phyloP scores from a whole-genome alignment of 495 filamentous ascomycete species.

The Aspergillus haitiensis region DNA sequence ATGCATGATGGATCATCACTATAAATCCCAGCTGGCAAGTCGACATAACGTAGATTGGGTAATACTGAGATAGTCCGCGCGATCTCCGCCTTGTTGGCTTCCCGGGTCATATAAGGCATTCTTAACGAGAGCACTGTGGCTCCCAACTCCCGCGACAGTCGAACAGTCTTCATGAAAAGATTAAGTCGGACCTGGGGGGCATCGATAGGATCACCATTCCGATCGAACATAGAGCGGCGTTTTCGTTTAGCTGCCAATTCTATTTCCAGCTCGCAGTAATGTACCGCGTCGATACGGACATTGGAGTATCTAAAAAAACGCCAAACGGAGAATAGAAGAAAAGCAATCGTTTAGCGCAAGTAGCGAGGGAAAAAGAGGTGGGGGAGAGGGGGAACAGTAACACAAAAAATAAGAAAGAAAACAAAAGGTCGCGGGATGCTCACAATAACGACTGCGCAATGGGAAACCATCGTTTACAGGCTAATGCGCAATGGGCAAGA shows the following conservation, averaged over 20 bases:
- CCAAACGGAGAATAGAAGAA: not conserved
- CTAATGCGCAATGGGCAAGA: slow-evolving; percentile 73
- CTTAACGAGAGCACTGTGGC: slow-evolving; percentile 73
- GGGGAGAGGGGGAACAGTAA: too few species aligned
- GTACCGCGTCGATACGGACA: slow-evolving; percentile 89
- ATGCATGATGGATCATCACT: slow-evolving; percentile 72
- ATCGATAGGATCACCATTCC: slow-evolving; percentile 76
- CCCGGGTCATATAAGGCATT: slow-evolving; percentile 94
- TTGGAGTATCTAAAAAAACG: slow-evolving; percentile 67
- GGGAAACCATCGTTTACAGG: slow-evolving; percentile 71
- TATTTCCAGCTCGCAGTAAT: slow-evolving; percentile 88
- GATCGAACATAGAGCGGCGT: slow-evolving; percentile 69
- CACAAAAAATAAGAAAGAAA: not conserved
- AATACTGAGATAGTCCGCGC: slow-evolving; percentile 82
- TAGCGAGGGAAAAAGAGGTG: too few species aligned
- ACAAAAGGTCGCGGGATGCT: slow-evolving; percentile 6
- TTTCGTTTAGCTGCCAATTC: slow-evolving; percentile 74
- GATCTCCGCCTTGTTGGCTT: slow-evolving; percentile 78
- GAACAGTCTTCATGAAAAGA: slow-evolving; percentile 76
- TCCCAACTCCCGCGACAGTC: slow-evolving; percentile 68
- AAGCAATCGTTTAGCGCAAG: not conserved
- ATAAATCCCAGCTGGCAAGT: slow-evolving; percentile 79
- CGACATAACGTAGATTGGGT: slow-evolving; percentile 85
- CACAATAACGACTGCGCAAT: slow-evolving; percentile 57
- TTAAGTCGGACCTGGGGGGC: slow-evolving; percentile 71